Base-by-base conservation (phyloP, 495 filamentous ascomycete genomes). In the Aspergillus sclerotiicarbonarius region DNA sequence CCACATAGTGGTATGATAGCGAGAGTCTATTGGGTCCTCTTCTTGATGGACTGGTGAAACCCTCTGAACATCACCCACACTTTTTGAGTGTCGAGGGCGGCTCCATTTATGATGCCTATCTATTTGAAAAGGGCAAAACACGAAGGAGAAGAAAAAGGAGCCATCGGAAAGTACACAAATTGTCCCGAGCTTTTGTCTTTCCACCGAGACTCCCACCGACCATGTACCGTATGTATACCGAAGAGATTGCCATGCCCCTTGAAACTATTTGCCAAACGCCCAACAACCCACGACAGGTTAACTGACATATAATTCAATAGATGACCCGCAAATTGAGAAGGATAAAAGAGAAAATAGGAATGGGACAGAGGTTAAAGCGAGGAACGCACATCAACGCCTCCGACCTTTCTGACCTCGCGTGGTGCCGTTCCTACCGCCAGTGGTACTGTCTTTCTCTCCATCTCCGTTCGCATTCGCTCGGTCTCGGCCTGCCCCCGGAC, bases 401-500 rank as follows among this genome's bases (percentile, higher is more conserved):
- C 64, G 61, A 31, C 61, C 61, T 53, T 57, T 63, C 13, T 54
- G 54, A 6, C 56, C 64, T 47, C 66, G 70, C 18, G 61, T 39
- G 0, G 64, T 55, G n/a, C 67, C 67, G 51, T 71, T 71, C 47
- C 68, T 58, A 60, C 51, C 67, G 52, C 54, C 63, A 16, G 18
- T 62, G 52, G 29, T 58, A 55, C 35, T 64, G n/a, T 54, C 63
- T 51, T 80, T 77, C 19, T 80, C 80, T 12, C 71, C 71, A 61
- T 71, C 76, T 10, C 65, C 75, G 44, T 72, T 76, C 15, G 73
- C 73, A 55, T 62, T 65, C 20, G 44, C 13, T 45, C 54, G 54
- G 29, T 83, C 81, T 31, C 75, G 73, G 6, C 78, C 80, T 25
- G 78, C 75, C 1, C 83, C 83, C 16, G 87, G 85, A 60, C 86